These are phyloP conservation scores for Cutaneotrichosporon arboriforme DNA, from an alignment of 1,284 basidiomycete species.

Conservation along the genomic window DNA sequence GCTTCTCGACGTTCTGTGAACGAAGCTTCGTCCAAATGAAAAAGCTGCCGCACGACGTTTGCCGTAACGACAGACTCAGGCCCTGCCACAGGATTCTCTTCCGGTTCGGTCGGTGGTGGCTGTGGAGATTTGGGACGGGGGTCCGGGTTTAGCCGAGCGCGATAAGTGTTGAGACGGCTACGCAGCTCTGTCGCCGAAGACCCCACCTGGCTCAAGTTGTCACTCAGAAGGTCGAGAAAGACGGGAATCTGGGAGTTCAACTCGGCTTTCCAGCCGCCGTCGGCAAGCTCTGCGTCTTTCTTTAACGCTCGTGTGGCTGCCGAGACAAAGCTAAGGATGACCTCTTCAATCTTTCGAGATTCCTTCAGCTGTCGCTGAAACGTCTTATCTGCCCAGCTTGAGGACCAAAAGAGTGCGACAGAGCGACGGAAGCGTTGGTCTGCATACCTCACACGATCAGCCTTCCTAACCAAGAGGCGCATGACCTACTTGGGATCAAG, in stretches of 20 bases:
- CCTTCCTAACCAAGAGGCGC: background rate
- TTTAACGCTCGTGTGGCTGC: constrained; percentile 75
- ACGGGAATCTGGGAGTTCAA: constrained; percentile 83
- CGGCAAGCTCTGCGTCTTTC: constrained; percentile 62
- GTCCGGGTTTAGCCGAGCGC: constrained; percentile 10
- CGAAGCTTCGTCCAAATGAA: constrained; percentile 8
- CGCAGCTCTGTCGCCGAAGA: constrained; percentile 76
- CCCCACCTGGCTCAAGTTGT: constrained; percentile 65
- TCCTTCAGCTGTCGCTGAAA: constrained; percentile 89
- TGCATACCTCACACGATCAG: constrained; percentile 58
- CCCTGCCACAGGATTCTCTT: background rate
- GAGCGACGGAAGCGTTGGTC: constrained; percentile 81
- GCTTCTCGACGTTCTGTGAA: constrained; percentile 13
- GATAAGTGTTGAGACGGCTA: constrained; percentile 9
- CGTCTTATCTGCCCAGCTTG: constrained; percentile 72
- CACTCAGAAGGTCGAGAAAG: constrained; percentile 78
- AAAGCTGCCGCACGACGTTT: background rate
- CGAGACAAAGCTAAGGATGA: constrained; percentile 92
- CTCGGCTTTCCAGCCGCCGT: constrained; percentile 87
- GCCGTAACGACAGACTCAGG: background rate
- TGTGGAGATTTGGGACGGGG: background rate
- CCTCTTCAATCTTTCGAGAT: constrained; percentile 92
- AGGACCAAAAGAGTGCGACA: constrained; percentile 78
- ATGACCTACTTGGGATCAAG: constrained; percentile 80
- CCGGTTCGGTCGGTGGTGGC: background rate